A percentile compares a stretch with the other conserved stretches of the same genome.
Evolutionary conservation across 1,284 basidiomycete species (phyloP).

Genomic region (Earliella scabrosa): DNA sequence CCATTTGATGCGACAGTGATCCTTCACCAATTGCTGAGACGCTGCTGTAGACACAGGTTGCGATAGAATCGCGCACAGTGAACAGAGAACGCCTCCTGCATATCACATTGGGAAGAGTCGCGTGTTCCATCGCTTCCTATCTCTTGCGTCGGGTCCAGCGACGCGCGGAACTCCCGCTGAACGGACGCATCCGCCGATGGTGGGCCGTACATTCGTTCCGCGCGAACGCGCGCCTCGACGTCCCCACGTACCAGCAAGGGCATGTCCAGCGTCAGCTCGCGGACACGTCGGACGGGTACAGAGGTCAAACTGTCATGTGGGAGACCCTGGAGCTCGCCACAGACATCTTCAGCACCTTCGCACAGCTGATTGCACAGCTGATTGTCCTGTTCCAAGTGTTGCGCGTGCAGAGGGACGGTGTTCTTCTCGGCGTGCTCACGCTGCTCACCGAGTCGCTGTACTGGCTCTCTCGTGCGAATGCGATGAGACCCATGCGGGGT

Average conservation of each 20-base stretch:
- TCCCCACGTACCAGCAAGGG: conserved; percentile 73
- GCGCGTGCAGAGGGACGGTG: conserved; percentile 62
- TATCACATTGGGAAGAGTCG: background rate
- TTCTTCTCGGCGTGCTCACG: conserved; percentile 57
- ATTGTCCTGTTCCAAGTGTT: conserved; percentile 63
- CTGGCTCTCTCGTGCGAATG: conserved; percentile 13
- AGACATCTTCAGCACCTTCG: conserved; percentile 44
- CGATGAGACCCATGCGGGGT: conserved; percentile 4
- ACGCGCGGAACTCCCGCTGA: background rate
- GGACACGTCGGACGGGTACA: conserved; percentile 36
- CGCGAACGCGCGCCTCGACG: conserved; percentile 71
- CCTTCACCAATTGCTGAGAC: no score
- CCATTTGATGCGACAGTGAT: no score
- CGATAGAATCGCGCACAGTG: conserved; percentile 66
- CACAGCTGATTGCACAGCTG: conserved; percentile 61
- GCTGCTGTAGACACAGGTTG: conserved; percentile 50
- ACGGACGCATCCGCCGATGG: conserved; percentile 54
- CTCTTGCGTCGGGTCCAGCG: background rate
- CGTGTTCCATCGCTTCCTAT: background rate
- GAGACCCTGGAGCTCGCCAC: conserved; percentile 51
- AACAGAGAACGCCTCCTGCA: conserved; percentile 46
- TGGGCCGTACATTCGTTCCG: conserved; percentile 66
- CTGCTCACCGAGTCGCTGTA: conserved; percentile 35
- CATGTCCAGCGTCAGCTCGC: conserved; percentile 63
- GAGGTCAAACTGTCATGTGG: conserved; percentile 52